These are phyloP conservation scores for Trypanosoma mega DNA, from an alignment of 208 protist species.

Conservation along the genomic window DNA sequence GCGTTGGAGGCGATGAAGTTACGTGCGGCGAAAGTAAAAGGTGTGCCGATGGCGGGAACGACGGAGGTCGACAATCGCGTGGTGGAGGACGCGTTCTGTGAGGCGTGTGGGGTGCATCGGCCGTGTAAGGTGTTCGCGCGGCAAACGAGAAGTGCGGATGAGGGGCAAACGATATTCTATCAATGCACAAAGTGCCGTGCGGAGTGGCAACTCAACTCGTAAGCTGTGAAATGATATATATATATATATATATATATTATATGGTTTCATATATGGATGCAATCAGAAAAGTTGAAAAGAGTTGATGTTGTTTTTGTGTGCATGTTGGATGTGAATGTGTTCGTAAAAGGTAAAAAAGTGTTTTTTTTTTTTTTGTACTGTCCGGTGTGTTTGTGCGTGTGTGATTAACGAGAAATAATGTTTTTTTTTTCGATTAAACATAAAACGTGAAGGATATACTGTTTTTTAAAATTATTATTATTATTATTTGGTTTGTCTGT, in stretches of 20 bases:
- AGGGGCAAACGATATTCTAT: constrained; percentile 92
- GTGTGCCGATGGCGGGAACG: constrained; percentile 18
- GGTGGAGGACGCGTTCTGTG: constrained; percentile 86
- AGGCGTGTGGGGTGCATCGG: constrained; percentile 62
- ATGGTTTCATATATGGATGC: too few relatives aligned
- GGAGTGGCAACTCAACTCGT: constrained; percentile 93
- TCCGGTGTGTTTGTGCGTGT: background rate
- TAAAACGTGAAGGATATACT: background rate
- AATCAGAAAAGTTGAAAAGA: too few relatives aligned
- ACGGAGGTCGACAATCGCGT: constrained; percentile 81
- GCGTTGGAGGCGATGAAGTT: constrained; percentile 31
- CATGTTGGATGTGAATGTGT: background rate
- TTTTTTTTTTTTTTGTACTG: background rate
- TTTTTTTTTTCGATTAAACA: background rate
- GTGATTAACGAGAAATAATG: background rate
- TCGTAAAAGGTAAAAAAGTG: background rate
- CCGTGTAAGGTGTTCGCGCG: constrained; percentile 81
- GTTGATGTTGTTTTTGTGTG: too few relatives aligned
- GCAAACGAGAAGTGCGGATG: constrained; percentile 90
- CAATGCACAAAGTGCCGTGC: constrained; percentile 83
- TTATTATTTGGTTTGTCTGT: background rate
- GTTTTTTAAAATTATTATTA: background rate
- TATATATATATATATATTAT: too few relatives aligned
- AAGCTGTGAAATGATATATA: too few relatives aligned
- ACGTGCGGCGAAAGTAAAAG: background rate